Base-by-base conservation (phyloP, 2,329 filamentous ascomycete genomes). In the Aspergillus versicolor region DNA sequence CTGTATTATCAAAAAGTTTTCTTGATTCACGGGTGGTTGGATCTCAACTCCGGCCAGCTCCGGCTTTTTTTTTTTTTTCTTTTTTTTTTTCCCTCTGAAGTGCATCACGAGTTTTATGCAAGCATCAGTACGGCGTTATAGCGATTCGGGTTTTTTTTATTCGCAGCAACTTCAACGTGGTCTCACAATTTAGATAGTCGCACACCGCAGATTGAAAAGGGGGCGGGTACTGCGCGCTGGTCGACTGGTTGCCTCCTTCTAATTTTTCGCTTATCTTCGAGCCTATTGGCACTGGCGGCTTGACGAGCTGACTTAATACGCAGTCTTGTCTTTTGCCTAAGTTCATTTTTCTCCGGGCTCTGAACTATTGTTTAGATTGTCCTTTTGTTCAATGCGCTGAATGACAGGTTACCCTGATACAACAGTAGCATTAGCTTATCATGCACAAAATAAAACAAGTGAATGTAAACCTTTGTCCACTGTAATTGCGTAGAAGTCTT, bases 101-200 rank as follows among this genome's bases (percentile, higher is more conserved):
- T 58, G 59, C 64, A 64, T 73, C 64, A 73, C 68, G 71, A 73
- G 71, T 69, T 62, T 71, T 59, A 73, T 73, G 71, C 68, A 71
- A 72, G 74, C 74, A 76, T 77, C 68, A 74, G 63, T 72, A 70
- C 60, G 75, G 75, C 73, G 75, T 77, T 77, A 56, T 75, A 77
- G 75, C 75, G 75, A 75, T 67, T 70, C 62, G 67, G 65, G 2
- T 56, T 57, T 52, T 34, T 54, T 38, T 37, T 32, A 58, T 56
- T 62, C 57, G 52, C 58, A 59, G 58, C 60, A 58, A 47, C 42
- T 59, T 56, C 52, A 60, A 59, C 63, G 63, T 64, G 65, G 65
- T 54, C 63, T 27, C 67, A 69, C 71, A 65, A 71, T 63, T 72
- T 75, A 74, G 70, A 74, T 71, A 73, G 71, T 73, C 69, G 70